A percentile compares a stretch with the other conserved stretches of the same genome.
These are phyloP conservation scores for Avena sativa DNA, from an alignment of 176 grass and related monocot species.

Conservation along the genomic window DNA sequence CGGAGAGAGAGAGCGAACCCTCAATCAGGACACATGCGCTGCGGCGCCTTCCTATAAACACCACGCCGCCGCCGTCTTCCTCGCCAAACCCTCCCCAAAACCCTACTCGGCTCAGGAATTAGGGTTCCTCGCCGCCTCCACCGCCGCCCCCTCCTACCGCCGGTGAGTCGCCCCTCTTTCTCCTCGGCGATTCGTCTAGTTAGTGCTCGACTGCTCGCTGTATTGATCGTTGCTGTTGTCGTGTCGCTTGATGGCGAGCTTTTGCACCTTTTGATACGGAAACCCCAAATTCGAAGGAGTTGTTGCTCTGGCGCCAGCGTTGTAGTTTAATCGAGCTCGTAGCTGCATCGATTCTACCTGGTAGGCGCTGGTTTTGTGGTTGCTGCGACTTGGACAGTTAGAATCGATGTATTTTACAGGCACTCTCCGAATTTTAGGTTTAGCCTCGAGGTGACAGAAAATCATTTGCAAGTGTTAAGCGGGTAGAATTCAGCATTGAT, in stretches of 20 bases:
- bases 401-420: background rate
- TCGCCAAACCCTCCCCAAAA: conserved; percentile 29
- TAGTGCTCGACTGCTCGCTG: background rate
- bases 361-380: background rate
- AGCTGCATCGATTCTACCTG: background rate
- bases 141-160: background rate
- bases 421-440: background rate
- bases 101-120: background rate
- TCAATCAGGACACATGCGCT: background rate
- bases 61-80: background rate
- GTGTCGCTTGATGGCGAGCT: background rate
- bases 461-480: background rate
- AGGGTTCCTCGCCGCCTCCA: conserved; percentile 24
- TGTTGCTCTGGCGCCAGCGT: background rate
- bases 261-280: background rate
- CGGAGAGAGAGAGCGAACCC: background rate
- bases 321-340: background rate
- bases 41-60: conserved; percentile 27
- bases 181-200: background rate
- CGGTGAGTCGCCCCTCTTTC: background rate
- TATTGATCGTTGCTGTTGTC: background rate
- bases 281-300: background rate
- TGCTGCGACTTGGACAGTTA: background rate
- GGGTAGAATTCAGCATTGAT: background rate
- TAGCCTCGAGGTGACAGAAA: background rate